phyloP scores from a whole-genome alignment of 495 filamentous ascomycete genomes.

The Clohesyomyces aquaticus region DNA sequence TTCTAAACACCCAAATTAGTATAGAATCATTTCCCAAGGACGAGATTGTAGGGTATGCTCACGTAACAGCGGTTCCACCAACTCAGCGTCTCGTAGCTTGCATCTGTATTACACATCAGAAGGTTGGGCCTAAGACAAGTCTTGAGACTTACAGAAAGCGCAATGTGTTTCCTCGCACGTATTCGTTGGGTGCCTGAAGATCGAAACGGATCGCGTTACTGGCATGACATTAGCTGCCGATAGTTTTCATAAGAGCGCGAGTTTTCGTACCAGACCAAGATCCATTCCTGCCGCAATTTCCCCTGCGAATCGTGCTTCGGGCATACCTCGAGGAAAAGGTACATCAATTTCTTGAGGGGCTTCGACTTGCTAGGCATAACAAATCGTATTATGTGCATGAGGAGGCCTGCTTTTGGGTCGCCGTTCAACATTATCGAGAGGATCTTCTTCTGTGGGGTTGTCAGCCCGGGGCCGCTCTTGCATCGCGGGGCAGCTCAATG shows the following conservation, averaged over 20 bases:
- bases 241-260: background rate
- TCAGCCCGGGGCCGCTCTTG: slow-evolving; percentile 5
- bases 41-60: background rate
- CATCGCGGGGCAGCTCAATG: slow-evolving; percentile 18
- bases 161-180: slow-evolving; percentile 93
- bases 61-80: slow-evolving; percentile 89
- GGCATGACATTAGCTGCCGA: slow-evolving; percentile 13
- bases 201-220: slow-evolving; percentile 99
- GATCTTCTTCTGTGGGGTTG: slow-evolving; percentile 66
- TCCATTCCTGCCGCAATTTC: slow-evolving; percentile 99
- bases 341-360: slow-evolving; percentile 94
- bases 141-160: slow-evolving; percentile 70
- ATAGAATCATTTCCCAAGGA: background rate
- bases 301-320: slow-evolving; percentile 89
- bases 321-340: slow-evolving; percentile 99
- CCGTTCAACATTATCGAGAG: slow-evolving; percentile 76
- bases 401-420: slow-evolving; percentile 88
- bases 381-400: slow-evolving; percentile 99
- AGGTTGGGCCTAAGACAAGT: background rate
- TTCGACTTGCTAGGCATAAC: slow-evolving; percentile 98
- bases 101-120: slow-evolving; percentile 38
- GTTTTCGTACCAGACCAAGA: slow-evolving; percentile 86
- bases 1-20: slow-evolving; percentile 43
- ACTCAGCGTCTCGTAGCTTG: slow-evolving; percentile 94
- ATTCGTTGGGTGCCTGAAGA: slow-evolving; percentile 96